These are phyloP conservation scores for Ophiocordyceps polyrhachis-furcata DNA, from an alignment of 2,329 filamentous ascomycete species.

Conservation along the genomic window DNA sequence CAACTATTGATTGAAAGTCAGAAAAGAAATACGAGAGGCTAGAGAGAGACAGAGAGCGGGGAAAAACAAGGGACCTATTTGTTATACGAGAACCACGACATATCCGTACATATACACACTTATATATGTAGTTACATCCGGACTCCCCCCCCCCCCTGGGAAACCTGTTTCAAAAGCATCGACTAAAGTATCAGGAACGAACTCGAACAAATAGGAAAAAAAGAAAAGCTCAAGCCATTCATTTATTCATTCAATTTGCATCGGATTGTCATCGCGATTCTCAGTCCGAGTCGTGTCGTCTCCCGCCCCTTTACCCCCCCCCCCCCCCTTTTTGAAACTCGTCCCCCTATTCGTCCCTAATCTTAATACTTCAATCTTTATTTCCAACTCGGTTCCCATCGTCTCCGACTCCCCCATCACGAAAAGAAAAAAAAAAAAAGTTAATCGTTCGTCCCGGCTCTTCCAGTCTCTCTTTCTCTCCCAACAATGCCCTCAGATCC, in stretches of 20 bases:
- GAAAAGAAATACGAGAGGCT: not conserved
- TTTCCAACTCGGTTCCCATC: not conserved
- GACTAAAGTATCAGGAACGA: too few species aligned
- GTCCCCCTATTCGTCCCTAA: not conserved
- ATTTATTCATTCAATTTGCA: not conserved
- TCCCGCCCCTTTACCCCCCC: too few species aligned
- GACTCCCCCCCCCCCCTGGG: too few species aligned
- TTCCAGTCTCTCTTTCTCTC: not conserved
- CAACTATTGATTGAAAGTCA: not conserved
- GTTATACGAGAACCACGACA: too few species aligned
- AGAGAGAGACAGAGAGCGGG: too few species aligned
- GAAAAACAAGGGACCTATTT: too few species aligned
- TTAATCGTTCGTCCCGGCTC: not conserved
- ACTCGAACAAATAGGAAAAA: not conserved
- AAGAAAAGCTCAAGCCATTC: not conserved
- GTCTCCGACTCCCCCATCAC: not conserved
- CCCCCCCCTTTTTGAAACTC: not conserved
- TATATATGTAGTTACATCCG: too few species aligned
- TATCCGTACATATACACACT: too few species aligned
- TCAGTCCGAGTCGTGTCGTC: too few species aligned
- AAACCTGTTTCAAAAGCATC: too few species aligned
- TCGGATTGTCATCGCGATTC: not conserved
- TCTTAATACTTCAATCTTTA: not conserved
- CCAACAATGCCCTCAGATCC: not conserved
- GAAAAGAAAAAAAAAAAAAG: not conserved